Evolutionary conservation across 2,329 filamentous ascomycete genomes (phyloP), one percentile per base, ranked within the genome.

Genomic region (Fusarium sp.): DNA sequence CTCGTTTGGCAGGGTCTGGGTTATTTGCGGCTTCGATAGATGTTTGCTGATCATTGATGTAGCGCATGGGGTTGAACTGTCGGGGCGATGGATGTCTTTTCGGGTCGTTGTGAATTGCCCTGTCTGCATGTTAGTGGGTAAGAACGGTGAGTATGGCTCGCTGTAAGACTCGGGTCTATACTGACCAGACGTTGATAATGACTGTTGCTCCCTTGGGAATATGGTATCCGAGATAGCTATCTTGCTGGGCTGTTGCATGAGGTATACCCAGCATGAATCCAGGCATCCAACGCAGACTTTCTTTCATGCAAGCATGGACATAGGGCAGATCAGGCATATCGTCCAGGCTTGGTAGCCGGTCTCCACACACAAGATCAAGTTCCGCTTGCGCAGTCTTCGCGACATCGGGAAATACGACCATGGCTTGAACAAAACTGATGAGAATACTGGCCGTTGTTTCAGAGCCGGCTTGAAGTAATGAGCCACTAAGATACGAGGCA

Each of bases 301-400:
- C 46, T 7, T 49, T 49, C 21, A 49, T 31, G 4, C 29, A 49
- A 10, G 46, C 29, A 33, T 33, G 29, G 29, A 49, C 33, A 19
- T 33, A 49, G 7, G 29, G 29, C 0, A 49, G 29, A 19, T 33
- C 16, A 33, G 21, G 7, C 16, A 23, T 18, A 23, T 49, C 46
- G 0, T 33, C 29, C 0, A 49, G 11, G 11, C 0, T 16, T 5
- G 46, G 46, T 0, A 49, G 8, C 0, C 16, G n/a, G 3, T 23
- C 7, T 14, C 16, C 29, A 7, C 46, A 49, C 10, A 33, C 29
- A 2, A 8, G 29, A 33, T 49, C 46, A 14, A 49, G 11, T 9
- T 33, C 46, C 3, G 1, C n/a, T 5, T 33, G 46, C 0, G 29
- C 46, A 18, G 46, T 7, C 29, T 10, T 49, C 1, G 29, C 29